A percentile compares a stretch with the other conserved stretches of the same genome.
phyloP scores from a whole-genome alignment of 108 stramenopile genomes.

The Cylindrotheca fusiformis region DNA sequence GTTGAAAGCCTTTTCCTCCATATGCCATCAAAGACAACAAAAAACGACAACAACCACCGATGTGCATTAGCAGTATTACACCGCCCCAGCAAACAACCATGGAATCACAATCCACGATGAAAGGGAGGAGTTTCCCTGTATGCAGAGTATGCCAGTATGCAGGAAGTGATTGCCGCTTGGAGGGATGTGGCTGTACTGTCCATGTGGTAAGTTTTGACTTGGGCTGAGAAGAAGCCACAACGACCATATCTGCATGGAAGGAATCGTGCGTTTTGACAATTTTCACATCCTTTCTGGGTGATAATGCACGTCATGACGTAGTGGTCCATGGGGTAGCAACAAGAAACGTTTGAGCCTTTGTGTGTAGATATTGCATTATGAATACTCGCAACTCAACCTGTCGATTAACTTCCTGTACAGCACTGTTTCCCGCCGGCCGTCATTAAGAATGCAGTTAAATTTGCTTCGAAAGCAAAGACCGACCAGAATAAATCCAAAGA shows the following conservation, averaged over 20 bases:
- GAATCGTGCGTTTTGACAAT: background rate
- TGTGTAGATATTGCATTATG: background rate
- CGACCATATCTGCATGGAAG: background rate
- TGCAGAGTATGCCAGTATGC: background rate
- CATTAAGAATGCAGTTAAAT: conserved; percentile 3
- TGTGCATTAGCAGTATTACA: background rate
- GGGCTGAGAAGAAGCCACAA: background rate
- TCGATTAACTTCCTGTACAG: background rate
- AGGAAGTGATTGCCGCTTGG: background rate
- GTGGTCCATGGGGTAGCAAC: background rate
- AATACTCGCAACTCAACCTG: background rate
- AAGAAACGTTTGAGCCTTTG: background rate
- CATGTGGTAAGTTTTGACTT: conserved; percentile 13
- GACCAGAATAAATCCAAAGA: background rate
- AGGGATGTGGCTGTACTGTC: conserved; percentile 11
- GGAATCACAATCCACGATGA: too few relatives aligned
- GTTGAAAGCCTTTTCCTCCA: background rate
- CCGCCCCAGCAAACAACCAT: too few relatives aligned
- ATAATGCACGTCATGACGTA: background rate
- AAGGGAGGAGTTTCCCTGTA: too few relatives aligned
- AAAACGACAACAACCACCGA: background rate
- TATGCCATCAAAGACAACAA: background rate
- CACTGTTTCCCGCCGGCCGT: conserved; percentile 5
- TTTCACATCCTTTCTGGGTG: background rate
- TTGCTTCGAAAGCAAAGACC: background rate